Conservation (phyloP, 305 asterid species). For the Solanum hybrid region DNA sequence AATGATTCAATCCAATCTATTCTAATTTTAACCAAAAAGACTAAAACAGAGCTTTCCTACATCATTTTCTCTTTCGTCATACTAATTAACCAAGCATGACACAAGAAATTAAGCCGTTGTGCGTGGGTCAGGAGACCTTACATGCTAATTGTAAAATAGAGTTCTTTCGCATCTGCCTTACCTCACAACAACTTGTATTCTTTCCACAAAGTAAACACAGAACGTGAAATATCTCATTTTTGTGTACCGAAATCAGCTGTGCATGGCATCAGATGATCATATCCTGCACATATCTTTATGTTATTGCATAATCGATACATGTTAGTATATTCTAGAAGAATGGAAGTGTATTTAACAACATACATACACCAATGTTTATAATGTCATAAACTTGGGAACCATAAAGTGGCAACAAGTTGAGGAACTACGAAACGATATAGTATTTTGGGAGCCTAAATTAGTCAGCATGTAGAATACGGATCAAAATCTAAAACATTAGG, state of each 20-base stretch:
- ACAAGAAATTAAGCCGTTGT: neutral
- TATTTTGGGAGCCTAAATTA: neutral
- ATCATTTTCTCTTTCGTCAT: neutral
- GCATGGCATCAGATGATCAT: neutral
- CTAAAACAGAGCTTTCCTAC: neutral
- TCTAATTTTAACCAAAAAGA: neutral
- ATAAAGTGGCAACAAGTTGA: neutral
- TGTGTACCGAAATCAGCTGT: neutral
- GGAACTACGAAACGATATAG: neutral
- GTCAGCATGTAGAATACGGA: neutral
- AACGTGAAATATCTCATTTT: neutral
- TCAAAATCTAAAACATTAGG: neutral
- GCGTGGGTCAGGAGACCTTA: neutral
- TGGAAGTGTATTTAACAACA: neutral
- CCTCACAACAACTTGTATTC: neutral
- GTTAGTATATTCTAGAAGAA: neutral
- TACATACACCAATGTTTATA: neutral
- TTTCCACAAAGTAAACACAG: neutral
- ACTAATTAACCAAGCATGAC: neutral
- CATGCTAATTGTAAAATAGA: neutral
- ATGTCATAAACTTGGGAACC: neutral
- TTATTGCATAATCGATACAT: neutral
- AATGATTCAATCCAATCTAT: neutral
- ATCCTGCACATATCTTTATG: neutral
- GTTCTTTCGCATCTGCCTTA: neutral